Conservation (phyloP, 2,329 filamentous ascomycete species). For the Apiospora malaysiana region DNA sequence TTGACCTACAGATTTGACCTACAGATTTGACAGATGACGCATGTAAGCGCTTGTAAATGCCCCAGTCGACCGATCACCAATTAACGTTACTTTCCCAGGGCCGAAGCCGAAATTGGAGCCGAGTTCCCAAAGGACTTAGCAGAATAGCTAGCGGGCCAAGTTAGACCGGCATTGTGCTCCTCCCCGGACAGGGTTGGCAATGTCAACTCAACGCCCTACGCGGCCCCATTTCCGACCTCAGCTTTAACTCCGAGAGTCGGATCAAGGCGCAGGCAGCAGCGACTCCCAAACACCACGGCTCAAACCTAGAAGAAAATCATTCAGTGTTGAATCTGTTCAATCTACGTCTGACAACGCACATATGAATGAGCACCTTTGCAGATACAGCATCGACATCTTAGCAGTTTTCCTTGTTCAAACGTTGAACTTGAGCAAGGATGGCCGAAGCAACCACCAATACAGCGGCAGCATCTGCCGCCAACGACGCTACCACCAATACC, state of each 20-base stretch:
- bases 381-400: no score
- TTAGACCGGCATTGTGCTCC: background rate
- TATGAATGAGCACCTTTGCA: no score
- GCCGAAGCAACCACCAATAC: background rate
- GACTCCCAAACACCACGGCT: background rate
- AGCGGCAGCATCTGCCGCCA: background rate
- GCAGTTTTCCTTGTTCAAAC: no score
- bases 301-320: background rate
- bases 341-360: no score
- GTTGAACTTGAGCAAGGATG: background rate
- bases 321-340: background rate
- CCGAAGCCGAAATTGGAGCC: no score
- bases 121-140: no score
- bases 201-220: background rate
- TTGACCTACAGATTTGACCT: no score
- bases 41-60: no score
- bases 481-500: background rate
- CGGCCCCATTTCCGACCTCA: background rate
- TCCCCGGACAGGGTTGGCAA: background rate
- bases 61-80: no score
- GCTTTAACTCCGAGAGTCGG: background rate
- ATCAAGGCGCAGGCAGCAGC: background rate
- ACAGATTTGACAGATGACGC: no score
- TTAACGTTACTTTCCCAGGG: no score
- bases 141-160: no score